A percentile compares a stretch with the other conserved stretches of the same genome.
Evolutionary conservation across 208 protist species (phyloP).

Genomic region (Wallacemonas sp.): DNA sequence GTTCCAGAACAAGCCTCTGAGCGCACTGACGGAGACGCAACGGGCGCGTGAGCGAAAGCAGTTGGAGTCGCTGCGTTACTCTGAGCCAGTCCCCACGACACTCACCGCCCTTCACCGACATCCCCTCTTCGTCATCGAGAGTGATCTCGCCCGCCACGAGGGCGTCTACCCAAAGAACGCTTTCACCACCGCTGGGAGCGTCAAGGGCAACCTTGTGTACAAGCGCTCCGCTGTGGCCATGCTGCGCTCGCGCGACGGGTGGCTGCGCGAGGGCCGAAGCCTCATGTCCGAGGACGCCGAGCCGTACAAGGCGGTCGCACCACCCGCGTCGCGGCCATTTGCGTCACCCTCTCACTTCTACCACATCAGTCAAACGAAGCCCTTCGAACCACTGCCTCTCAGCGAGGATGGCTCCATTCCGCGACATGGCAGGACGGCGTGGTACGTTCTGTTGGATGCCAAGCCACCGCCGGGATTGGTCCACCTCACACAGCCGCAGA

Average conservation of each 20-base stretch:
- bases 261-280: slow-evolving; percentile 80
- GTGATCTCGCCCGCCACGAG: slow-evolving; percentile 71
- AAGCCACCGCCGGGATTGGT: slow-evolving; percentile 55
- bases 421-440: slow-evolving; percentile 73
- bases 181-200: slow-evolving; percentile 73
- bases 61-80: slow-evolving; percentile 76
- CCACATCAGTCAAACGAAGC: slow-evolving; percentile 85
- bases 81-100: slow-evolving; percentile 82
- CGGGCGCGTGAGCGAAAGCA: slow-evolving; percentile 62
- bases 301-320: slow-evolving; percentile 81
- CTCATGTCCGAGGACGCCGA: slow-evolving; percentile 53
- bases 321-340: slow-evolving; percentile 86
- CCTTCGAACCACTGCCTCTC: slow-evolving; percentile 77
- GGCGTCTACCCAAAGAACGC: slow-evolving; percentile 83
- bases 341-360: slow-evolving; percentile 65
- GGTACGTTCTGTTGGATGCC: slow-evolving; percentile 79
- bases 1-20: slow-evolving; percentile 38
- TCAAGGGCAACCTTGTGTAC: slow-evolving; percentile 86
- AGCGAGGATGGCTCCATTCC: slow-evolving; percentile 60
- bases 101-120: slow-evolving; percentile 69
- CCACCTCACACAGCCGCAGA: slow-evolving; percentile 70
- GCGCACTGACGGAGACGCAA: slow-evolving; percentile 25
- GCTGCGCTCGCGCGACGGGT: slow-evolving; percentile 84
- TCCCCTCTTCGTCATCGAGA: slow-evolving; percentile 89
- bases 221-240: slow-evolving; percentile 84